Evolutionary conservation across 1,284 basidiomycete species (phyloP), one percentile per base, ranked within the genome.

Genomic region (Pisolithus thermaeus): DNA sequence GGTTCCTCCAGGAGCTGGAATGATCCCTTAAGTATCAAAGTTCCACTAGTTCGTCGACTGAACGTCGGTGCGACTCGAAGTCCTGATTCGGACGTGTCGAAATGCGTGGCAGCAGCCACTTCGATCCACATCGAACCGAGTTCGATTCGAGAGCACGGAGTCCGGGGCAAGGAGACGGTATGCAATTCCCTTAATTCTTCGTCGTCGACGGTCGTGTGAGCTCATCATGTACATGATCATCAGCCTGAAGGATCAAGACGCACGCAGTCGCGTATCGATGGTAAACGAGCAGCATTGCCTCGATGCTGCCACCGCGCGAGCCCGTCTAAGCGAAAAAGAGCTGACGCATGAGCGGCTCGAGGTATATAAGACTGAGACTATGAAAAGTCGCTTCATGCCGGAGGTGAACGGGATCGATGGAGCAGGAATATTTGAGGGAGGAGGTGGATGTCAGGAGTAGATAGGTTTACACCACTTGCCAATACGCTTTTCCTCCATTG

Each of bases 241-340:
- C 56, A 93, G 90, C 78, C 81, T 30, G 94, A 97, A 65, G 96
- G 98, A 72, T 84, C 87, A 23, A 80, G 81, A 58, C 80, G 84
- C 56, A 96, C 92, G 7, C 90, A 92, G 61, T 79, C 79, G 16
- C 80, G 87, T 39, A 92, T 98, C 40, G 87, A 95, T 54, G 80
- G 87, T 36, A 93, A 89, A 55, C 80, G 87, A 25, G 5, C 3
- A 3, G 85, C 88, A 23, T 55, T 83, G 88, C 48, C 74, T 98
- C 25, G 93, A 98, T 59, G 93, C 94, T 0, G 93, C 94, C 6
- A 95, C 97, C 58, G 93, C 97, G 36, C 84, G 93, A 3, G 85
- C n/a, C 96, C 63, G 95, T 97, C 92, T 97, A 97, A 68, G 84
- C 83, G 3, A 81, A 83, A 60, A 95, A 72, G 85, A 85, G 66